Percentiles rank a stretch among this genome's conserved stretches.
Evolutionary conservation across 768 basidiomycete genomes (phyloP).

Genomic region (Lactifluus volemus): DNA sequence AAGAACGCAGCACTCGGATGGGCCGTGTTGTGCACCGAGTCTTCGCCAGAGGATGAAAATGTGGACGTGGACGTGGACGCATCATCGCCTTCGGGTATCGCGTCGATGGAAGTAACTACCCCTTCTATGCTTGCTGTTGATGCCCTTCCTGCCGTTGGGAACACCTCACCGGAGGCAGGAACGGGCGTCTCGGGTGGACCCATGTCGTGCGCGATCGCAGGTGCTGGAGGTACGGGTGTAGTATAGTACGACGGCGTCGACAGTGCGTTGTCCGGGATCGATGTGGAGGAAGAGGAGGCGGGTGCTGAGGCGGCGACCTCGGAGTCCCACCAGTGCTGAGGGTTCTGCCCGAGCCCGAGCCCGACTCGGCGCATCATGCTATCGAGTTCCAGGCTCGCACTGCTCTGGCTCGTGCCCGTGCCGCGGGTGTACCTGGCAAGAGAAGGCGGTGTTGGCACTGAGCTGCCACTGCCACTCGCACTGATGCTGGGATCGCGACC

Average conservation of each 20-base stretch:
- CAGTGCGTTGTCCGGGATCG: neutral
- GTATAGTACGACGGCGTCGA: constrained; percentile 11
- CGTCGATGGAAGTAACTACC: neutral
- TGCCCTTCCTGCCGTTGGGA: neutral
- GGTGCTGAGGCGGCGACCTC: neutral
- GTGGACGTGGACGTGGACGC: constrained; percentile 41
- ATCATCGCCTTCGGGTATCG: constrained; percentile 22
- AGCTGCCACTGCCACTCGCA: constrained; percentile 25
- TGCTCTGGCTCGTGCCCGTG: constrained; percentile 24
- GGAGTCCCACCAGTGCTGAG: constrained; percentile 5
- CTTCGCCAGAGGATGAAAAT: constrained; percentile 44
- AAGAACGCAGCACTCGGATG: constrained; percentile 69
- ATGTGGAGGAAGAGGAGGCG: neutral
- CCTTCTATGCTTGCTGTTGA: neutral
- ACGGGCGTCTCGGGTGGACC: constrained; percentile 19
- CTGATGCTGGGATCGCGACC: constrained; percentile 51
- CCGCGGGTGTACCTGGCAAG: constrained; percentile 53
- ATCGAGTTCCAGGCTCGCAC: constrained; percentile 41
- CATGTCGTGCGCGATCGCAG: constrained; percentile 22
- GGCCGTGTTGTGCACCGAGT: constrained; percentile 46
- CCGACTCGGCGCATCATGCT: constrained; percentile 62
- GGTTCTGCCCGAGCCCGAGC: constrained; percentile 23
- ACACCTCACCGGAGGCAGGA: constrained; percentile 24
- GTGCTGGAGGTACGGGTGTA: neutral
- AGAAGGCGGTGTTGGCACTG: constrained; percentile 62